Percentiles rank a stretch among this genome's conserved stretches.
Evolutionary conservation across 2,329 filamentous ascomycete species (phyloP).

Genomic region (Alternaria arbusti): DNA sequence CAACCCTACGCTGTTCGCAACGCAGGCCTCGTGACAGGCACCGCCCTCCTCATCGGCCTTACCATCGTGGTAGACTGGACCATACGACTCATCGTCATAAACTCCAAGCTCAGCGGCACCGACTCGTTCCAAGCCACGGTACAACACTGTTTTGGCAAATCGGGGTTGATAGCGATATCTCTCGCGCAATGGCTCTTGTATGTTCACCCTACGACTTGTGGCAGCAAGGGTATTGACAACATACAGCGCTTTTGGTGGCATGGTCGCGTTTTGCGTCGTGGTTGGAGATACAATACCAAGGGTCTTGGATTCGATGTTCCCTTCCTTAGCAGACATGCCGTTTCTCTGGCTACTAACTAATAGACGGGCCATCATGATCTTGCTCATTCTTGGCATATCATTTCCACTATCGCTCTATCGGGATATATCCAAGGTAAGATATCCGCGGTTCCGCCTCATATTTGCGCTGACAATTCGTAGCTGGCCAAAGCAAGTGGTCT

Average conservation of each 20-base stretch:
- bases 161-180: constrained; percentile 86
- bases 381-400: constrained; percentile 85
- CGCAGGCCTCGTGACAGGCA: constrained; percentile 82
- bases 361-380: constrained; percentile 81
- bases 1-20: constrained; percentile 97
- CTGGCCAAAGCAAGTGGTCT: constrained; percentile 94
- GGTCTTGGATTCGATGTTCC: constrained; percentile 83
- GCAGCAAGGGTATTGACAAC: constrained; percentile 26
- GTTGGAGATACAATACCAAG: constrained; percentile 96
- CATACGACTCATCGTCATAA: constrained; percentile 94
- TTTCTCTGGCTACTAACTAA: constrained; percentile 84
- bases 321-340: constrained; percentile 71
- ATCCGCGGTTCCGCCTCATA: constrained; percentile 10
- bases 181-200: constrained; percentile 94
- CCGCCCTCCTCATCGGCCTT: constrained; percentile 76
- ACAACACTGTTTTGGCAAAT: constrained; percentile 89
- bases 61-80: constrained; percentile 96
- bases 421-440: constrained; percentile 83
- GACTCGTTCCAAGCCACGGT: constrained; percentile 96
- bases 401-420: constrained; percentile 92
- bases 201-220: constrained; percentile 21
- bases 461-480: constrained; percentile 57
- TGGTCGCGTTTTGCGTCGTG: constrained; percentile 98
- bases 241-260: constrained; percentile 84
- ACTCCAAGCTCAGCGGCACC: constrained; percentile 93